These are phyloP conservation scores for Solanum lycopersicoides DNA, from an alignment of 257 asterid species.

Conservation along the genomic window DNA sequence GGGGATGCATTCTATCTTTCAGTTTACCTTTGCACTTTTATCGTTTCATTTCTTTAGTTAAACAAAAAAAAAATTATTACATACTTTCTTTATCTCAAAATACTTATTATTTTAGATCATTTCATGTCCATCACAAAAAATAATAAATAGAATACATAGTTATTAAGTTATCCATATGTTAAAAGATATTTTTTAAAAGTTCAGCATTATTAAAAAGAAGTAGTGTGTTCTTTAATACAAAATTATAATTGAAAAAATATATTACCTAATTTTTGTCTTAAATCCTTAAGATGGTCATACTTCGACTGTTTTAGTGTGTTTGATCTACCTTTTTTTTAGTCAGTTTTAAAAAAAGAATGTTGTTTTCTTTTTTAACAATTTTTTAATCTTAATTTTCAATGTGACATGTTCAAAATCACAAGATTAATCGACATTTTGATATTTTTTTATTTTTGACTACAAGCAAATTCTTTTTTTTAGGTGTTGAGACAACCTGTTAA, in stretches of 20 bases:
- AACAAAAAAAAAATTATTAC: neutral
- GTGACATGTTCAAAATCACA: neutral
- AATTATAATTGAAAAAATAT: too few relatives aligned
- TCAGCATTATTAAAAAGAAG: neutral
- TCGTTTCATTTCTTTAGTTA: too few relatives aligned
- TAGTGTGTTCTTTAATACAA: neutral
- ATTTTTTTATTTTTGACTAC: too few relatives aligned
- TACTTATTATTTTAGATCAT: neutral
- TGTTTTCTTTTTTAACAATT: too few relatives aligned
- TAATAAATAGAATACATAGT: too few relatives aligned
- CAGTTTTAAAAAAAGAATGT: too few relatives aligned
- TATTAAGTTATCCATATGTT: neutral
- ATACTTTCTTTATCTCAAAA: neutral
- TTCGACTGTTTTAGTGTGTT: too few relatives aligned
- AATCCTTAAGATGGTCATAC: neutral
- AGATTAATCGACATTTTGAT: too few relatives aligned
- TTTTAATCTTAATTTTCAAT: too few relatives aligned
- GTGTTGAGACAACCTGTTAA: neutral
- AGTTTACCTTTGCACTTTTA: neutral
- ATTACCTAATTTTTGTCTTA: too few relatives aligned
- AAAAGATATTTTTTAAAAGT: neutral
- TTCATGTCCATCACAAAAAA: neutral
- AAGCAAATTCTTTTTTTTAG: too few relatives aligned
- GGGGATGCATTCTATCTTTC: neutral
- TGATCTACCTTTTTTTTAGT: too few relatives aligned